Evolutionary conservation across 2,329 filamentous ascomycete genomes (phyloP).

Genomic region (Penicillium corylophilum): DNA sequence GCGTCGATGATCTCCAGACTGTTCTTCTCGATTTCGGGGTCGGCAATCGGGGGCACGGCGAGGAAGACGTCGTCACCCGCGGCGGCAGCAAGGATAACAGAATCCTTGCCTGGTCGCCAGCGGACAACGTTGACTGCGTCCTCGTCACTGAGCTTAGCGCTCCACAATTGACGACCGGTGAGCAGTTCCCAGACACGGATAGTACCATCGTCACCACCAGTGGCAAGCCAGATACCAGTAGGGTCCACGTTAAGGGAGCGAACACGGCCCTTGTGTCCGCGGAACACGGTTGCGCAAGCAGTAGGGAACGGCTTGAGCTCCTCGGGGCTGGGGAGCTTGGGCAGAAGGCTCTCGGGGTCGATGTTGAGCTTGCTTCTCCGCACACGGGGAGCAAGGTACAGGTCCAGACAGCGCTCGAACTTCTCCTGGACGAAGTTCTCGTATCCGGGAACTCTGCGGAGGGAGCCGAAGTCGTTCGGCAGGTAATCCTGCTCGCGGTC

Average conservation of each 20-base stretch:
- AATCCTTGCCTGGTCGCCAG: conserved; percentile 83
- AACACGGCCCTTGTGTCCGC: conserved; percentile 84
- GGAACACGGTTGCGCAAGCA: conserved; percentile 80
- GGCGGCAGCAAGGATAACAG: conserved; percentile 77
- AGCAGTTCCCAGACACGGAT: conserved; percentile 86
- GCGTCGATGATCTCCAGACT: conserved; percentile 77
- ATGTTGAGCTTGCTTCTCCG: conserved; percentile 95
- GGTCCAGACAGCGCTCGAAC: conserved; percentile 90
- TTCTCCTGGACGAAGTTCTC: conserved; percentile 88
- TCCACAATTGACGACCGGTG: conserved; percentile 86
- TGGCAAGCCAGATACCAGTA: conserved; percentile 80
- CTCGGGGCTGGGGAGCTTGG: conserved; percentile 88
- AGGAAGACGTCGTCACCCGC: conserved; percentile 84
- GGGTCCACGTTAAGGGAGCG: conserved; percentile 83
- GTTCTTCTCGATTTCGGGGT: conserved; percentile 69
- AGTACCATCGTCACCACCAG: conserved; percentile 90
- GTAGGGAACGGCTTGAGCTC: conserved; percentile 95
- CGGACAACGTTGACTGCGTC: conserved; percentile 81
- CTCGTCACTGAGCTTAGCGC: conserved; percentile 70
- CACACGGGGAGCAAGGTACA: conserved; percentile 90
- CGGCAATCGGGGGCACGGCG: conserved; percentile 70
- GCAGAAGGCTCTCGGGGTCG: conserved; percentile 86
- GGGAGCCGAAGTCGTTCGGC: conserved; percentile 74
- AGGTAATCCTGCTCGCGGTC: conserved; percentile 88
- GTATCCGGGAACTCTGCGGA: conserved; percentile 91